Evolutionary conservation across 1,139 yeast species (phyloP).

Genomic region (Magnusiomyces paraingens): DNA sequence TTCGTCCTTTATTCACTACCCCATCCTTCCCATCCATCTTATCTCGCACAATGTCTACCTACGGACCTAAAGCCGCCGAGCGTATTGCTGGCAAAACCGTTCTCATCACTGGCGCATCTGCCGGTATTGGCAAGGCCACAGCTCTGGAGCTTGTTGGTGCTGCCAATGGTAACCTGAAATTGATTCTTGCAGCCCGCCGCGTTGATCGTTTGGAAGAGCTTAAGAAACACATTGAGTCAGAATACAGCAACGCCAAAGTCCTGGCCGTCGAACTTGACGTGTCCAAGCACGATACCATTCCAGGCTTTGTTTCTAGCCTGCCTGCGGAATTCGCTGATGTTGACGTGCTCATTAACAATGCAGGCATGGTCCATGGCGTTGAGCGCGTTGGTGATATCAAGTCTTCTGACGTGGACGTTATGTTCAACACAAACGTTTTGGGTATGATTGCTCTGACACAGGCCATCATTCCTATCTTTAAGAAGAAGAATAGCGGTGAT

Average conservation of each 20-base stretch:
- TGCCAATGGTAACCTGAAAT: slow-evolving; percentile 56
- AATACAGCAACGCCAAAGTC: slow-evolving; percentile 37
- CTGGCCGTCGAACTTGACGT: slow-evolving; percentile 56
- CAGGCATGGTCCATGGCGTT: slow-evolving; percentile 72
- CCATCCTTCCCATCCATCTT: not conserved
- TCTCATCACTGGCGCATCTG: slow-evolving; percentile 69
- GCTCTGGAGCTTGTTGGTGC: slow-evolving; percentile 68
- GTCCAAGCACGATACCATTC: slow-evolving; percentile 39
- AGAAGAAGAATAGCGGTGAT: slow-evolving; percentile 58
- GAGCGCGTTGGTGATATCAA: slow-evolving; percentile 56
- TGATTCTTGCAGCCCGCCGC: slow-evolving; percentile 68
- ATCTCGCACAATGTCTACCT: slow-evolving; percentile 30
- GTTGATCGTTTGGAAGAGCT: slow-evolving; percentile 41
- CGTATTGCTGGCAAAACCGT: slow-evolving; percentile 56
- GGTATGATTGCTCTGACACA: slow-evolving; percentile 70
- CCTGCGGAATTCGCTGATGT: slow-evolving; percentile 34
- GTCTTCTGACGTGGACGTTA: slow-evolving; percentile 50
- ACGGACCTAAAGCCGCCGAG: slow-evolving; percentile 51
- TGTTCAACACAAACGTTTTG: slow-evolving; percentile 67
- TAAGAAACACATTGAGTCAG: slow-evolving; percentile 39
- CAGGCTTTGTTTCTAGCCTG: slow-evolving; percentile 44
- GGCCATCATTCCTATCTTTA: slow-evolving; percentile 43
- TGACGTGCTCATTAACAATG: slow-evolving; percentile 65
- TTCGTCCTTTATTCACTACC: not conserved
- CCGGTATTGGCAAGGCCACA: slow-evolving; percentile 75